These are phyloP conservation scores for Hemerocallis citrina DNA, from an alignment of 106 monocot genomes.

Conservation along the genomic window DNA sequence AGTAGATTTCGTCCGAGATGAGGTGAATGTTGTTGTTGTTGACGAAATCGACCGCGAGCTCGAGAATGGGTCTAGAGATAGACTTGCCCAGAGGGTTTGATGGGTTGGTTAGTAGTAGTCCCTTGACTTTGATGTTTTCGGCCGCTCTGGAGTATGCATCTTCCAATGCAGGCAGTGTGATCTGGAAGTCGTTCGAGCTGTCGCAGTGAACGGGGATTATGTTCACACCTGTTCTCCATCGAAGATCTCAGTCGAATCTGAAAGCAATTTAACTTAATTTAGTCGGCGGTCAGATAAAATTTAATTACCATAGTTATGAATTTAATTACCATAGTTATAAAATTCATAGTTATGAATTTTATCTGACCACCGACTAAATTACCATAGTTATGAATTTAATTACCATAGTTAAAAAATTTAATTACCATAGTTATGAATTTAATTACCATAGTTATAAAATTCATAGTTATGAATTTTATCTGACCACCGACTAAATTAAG, in stretches of 20 bases:
- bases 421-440: too few relatives aligned
- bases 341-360: too few relatives aligned
- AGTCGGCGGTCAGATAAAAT: too few relatives aligned
- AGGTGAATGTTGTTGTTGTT: conserved; percentile 51
- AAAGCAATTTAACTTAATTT: too few relatives aligned
- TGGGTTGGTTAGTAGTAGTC: conserved; percentile 51
- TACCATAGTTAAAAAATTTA: too few relatives aligned
- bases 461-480: too few relatives aligned
- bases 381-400: too few relatives aligned
- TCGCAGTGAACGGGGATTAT: conserved; percentile 52
- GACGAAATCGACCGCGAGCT: conserved; percentile 42
- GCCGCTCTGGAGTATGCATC: conserved; percentile 26
- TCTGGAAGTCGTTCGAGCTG: conserved; percentile 52
- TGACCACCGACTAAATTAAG: too few relatives aligned
- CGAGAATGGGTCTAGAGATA: conserved; percentile 26
- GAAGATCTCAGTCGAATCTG: conserved; percentile 79
- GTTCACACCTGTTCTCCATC: conserved; percentile 69
- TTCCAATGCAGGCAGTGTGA: conserved; percentile 31
- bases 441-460: too few relatives aligned
- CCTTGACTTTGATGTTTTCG: conserved; percentile 21
- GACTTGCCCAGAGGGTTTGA: conserved; percentile 54
- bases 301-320: too few relatives aligned
- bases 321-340: too few relatives aligned
- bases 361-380: too few relatives aligned
- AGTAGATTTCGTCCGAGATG: conserved; percentile 86